Evolutionary conservation across 805 yeast genomes (phyloP), one percentile per base, ranked within the genome.

Genomic region (Hagleromyces aurorensis): DNA sequence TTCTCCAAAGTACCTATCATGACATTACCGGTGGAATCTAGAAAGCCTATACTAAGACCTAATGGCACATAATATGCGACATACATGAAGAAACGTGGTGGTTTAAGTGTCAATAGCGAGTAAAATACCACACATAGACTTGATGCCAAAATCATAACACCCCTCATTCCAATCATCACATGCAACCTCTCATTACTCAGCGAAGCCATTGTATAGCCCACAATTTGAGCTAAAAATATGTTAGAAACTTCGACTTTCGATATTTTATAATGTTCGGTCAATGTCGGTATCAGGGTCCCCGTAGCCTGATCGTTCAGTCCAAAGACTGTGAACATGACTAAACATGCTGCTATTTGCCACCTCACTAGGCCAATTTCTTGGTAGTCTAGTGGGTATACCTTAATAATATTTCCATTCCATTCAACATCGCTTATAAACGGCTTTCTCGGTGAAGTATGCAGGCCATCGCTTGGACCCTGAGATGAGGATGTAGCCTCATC

Each of bases 261-360:
- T 6, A 50, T 39, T 1, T 43, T 30, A 28, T 55, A 57, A 21
- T 45, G 32, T 19, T 43, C 43, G 2, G 46, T 44, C 6, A 57
- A 34, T 3, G 52, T 44, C 2, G 62, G 62, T 16, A 55, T 42
- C 11, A 57, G 31, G n/a, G 58, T 44, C 1, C 62, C 62, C 1
- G 51, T 46, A 5, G 50, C 37, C 28, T 57, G 60, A 30, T 57
- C 60, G 27, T 51, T 57, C 24, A 57, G 28, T 1, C 62, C 62
- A 32, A 55, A 50, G 1, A 52, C 52, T 4, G 43, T 20, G 26
- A 57, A 57, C 39, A 53, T 39, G 3, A 45, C 12, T 7, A 53
- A 29, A 30, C 55, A 42, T n/a, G 54, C 39, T 4, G 43, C 27
- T n/a, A 54, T 38, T 28, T 55, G 61, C 23, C 36, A 34, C 27